phyloP scores from a whole-genome alignment of 331 rosid genomes.

The Telfairia occidentalis region DNA sequence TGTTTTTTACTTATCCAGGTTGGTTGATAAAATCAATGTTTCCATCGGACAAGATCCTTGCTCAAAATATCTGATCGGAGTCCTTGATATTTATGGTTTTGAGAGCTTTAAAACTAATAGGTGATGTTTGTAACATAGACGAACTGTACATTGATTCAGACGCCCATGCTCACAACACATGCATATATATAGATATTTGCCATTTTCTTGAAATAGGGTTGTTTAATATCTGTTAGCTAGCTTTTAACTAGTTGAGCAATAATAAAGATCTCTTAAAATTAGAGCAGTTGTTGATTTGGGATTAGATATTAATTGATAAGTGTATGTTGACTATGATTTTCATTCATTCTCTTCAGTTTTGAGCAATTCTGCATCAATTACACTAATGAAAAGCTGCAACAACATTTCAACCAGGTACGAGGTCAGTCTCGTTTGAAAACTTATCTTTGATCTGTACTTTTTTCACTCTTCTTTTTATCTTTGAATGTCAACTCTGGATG shows the following conservation, averaged over 20 bases:
- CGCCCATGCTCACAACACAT: background rate
- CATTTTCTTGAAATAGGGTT: background rate
- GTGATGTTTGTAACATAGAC: slow-evolving; percentile 24
- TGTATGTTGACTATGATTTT: slow-evolving; percentile 8
- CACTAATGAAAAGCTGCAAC: slow-evolving; percentile 94
- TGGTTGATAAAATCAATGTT: slow-evolving; percentile 71
- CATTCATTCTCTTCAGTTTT: slow-evolving; percentile 47
- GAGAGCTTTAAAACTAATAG: slow-evolving; percentile 75
- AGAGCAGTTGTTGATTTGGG: slow-evolving; percentile 11
- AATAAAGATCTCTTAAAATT: background rate
- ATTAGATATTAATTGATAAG: background rate
- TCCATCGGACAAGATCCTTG: slow-evolving; percentile 77
- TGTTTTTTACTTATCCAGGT: slow-evolving; percentile 41
- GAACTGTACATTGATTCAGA: background rate
- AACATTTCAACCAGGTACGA: slow-evolving; percentile 99
- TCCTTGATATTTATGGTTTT: slow-evolving; percentile 91
- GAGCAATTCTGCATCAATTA: slow-evolving; percentile 86
- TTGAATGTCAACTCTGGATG: slow-evolving; percentile 26
- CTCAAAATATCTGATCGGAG: slow-evolving; percentile 67
- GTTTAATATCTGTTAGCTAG: background rate
- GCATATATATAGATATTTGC: background rate
- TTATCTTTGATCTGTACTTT: slow-evolving; percentile 20
- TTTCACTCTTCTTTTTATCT: slow-evolving; percentile 6
- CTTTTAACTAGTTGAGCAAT: background rate
- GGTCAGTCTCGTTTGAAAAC: slow-evolving; percentile 74